Percentiles rank a stretch among this genome's conserved stretches.
These are phyloP conservation scores for Tremellales sp. DNA, from an alignment of 1,284 basidiomycete species.

Conservation along the genomic window DNA sequence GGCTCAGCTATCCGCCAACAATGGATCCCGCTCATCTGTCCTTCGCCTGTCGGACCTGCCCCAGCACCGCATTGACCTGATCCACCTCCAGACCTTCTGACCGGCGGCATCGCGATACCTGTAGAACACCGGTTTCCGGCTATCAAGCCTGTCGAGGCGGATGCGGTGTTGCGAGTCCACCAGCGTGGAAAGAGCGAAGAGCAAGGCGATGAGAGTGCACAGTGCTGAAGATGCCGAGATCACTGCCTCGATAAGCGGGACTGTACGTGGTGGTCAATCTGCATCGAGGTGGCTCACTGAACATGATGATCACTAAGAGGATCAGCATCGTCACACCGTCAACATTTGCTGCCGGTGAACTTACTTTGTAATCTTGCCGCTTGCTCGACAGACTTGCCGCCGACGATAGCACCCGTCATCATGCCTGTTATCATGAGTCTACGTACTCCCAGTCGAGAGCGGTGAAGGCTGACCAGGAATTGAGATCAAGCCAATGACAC, in stretches of 20 bases:
- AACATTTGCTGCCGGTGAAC: conserved; percentile 10
- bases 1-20: too few relatives aligned
- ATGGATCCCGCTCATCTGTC: too few relatives aligned
- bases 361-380: conserved; percentile 71
- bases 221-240: conserved; percentile 71
- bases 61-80: too few relatives aligned
- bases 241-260: too few relatives aligned
- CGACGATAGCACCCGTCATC: conserved; percentile 86
- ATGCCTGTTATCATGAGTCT: conserved; percentile 54
- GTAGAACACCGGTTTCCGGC: conserved; percentile 54
- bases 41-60: too few relatives aligned
- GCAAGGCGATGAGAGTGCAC: conserved; percentile 61
- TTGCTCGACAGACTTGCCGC: conserved; percentile 74
- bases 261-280: background rate
- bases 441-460: background rate
- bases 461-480: conserved; percentile 42
- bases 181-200: conserved; percentile 58
- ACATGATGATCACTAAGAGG: conserved; percentile 77
- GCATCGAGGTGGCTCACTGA: conserved; percentile 50
- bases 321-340: background rate
- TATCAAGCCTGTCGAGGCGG: conserved; percentile 63
- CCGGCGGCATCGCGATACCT: conserved; percentile 46
- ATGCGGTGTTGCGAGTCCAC: conserved; percentile 67
- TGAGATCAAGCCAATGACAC: conserved; percentile 71
- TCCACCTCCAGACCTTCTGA: conserved; percentile 25